Conservation (phyloP, 169 alveolate genomes). For the Blepharisma undulans region DNA sequence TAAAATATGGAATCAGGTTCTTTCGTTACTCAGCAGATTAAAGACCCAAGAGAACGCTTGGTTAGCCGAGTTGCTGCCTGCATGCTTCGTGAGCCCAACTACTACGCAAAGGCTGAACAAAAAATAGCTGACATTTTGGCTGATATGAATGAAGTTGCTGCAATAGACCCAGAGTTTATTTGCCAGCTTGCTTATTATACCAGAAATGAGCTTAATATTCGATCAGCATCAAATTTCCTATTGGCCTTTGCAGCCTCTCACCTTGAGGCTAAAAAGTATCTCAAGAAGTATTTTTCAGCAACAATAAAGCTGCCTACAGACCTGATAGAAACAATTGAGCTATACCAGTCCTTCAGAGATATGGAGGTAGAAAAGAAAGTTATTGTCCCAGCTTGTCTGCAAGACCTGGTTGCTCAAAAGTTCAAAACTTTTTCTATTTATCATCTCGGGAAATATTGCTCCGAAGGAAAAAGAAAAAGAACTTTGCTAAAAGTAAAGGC, state of each 20-base stretch:
- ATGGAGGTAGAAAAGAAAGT: slow-evolving; percentile 1
- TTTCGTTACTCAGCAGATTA: not conserved
- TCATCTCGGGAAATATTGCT: slow-evolving; percentile 52
- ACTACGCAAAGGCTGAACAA: slow-evolving; percentile 24
- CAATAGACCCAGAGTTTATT: slow-evolving; percentile 48
- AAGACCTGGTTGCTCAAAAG: slow-evolving; percentile 34
- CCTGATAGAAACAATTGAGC: slow-evolving; percentile 37
- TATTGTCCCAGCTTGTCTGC: slow-evolving; percentile 28
- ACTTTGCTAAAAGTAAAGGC: not conserved
- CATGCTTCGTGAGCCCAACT: slow-evolving; percentile 42
- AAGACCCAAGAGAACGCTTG: slow-evolving; percentile 62
- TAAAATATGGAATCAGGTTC: not conserved
- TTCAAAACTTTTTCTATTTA: slow-evolving; percentile 34
- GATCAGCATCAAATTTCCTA: slow-evolving; percentile 49
- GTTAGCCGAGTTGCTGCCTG: slow-evolving; percentile 39
- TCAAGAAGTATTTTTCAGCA: slow-evolving; percentile 42
- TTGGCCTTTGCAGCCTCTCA: slow-evolving; percentile 42
- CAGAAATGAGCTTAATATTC: slow-evolving; percentile 42
- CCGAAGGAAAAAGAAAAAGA: slow-evolving; percentile 49
- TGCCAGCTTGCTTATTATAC: slow-evolving; percentile 47
- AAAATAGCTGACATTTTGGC: not conserved
- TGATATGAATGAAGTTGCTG: slow-evolving; percentile 31
- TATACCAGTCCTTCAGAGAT: not conserved
- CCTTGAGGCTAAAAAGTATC: slow-evolving; percentile 20
- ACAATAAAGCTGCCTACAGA: slow-evolving; percentile 49